Conservation (phyloP, 257 asterid genomes). For the Echium plantagineum region DNA sequence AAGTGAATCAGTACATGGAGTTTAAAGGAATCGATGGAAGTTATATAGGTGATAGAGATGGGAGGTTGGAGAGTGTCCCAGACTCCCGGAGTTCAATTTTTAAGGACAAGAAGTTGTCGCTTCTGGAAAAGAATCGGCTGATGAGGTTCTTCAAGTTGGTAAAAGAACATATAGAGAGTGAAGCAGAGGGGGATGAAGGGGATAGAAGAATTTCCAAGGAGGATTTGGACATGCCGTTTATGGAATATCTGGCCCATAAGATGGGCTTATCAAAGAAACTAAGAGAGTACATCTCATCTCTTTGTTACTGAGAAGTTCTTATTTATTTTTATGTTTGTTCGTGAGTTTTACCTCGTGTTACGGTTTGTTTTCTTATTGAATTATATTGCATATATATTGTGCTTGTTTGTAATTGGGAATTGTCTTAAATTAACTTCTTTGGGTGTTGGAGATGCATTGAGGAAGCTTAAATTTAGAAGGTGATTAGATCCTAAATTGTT, state of each 20-base stretch:
- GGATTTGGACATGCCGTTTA: slow-evolving; percentile 77
- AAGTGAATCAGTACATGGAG: slow-evolving; percentile 74
- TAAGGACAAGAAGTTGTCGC: slow-evolving; percentile 41
- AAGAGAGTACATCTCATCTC: slow-evolving; percentile 57
- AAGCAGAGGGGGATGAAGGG: slow-evolving; percentile 44
- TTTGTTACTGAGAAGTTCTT: slow-evolving; percentile 23
- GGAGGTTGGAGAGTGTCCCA: slow-evolving; percentile 54
- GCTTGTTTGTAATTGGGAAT: too few relatives aligned
- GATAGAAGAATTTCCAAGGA: slow-evolving; percentile 8
- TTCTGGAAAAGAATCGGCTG: slow-evolving; percentile 71
- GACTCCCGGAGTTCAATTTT: slow-evolving; percentile 79
- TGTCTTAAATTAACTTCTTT: too few relatives aligned
- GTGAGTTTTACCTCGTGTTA: slow-evolving; percentile 1
- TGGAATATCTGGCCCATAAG: slow-evolving; percentile 45
- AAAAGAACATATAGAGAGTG: slow-evolving; percentile 47
- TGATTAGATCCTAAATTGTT: too few relatives aligned
- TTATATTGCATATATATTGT: too few relatives aligned
- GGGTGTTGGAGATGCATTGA: too few relatives aligned
- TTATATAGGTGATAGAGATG: slow-evolving; percentile 40
- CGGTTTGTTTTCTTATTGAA: too few relatives aligned
- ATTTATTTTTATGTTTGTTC: slow-evolving; percentile 6
- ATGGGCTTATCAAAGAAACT: slow-evolving; percentile 64
- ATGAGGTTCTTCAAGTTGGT: slow-evolving; percentile 83
- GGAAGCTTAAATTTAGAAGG: too few relatives aligned
- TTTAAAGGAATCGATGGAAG: slow-evolving; percentile 75